Evolutionary conservation across 2,329 filamentous ascomycete species (phyloP).

Genomic region (Hirsutella thompsonii): DNA sequence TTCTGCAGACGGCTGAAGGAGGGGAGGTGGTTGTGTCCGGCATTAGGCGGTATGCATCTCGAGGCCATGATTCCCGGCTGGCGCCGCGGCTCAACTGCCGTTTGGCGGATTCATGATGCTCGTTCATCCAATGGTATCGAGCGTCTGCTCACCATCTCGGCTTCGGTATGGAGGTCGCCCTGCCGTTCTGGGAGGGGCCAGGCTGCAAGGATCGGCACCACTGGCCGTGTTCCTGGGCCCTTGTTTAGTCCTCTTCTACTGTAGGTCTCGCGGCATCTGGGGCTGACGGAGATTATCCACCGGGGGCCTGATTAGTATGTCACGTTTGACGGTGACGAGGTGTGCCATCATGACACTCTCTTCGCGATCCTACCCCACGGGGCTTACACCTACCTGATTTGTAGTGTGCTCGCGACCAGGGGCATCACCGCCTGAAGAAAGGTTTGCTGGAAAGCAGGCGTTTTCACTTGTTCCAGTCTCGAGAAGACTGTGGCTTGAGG

Average conservation of each 20-base stretch:
- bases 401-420: too few species aligned
- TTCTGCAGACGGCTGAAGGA: neutral
- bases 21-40: neutral
- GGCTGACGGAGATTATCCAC: neutral
- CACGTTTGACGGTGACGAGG: neutral
- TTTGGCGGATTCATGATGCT: neutral
- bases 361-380: too few species aligned
- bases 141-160: neutral
- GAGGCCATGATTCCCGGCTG: neutral
- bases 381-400: too few species aligned
- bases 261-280: neutral
- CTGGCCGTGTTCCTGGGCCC: neutral
- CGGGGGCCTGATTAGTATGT: neutral
- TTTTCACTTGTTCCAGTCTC: too few species aligned
- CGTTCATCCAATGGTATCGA: neutral
- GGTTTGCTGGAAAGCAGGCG: too few species aligned
- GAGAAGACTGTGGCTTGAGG: too few species aligned
- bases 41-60: slow-evolving; percentile 1
- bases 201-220: neutral
- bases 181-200: neutral
- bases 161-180: neutral
- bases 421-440: too few species aligned
- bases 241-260: neutral
- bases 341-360: too few species aligned
- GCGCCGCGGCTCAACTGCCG: slow-evolving; percentile 2